phyloP scores from a whole-genome alignment of 106 monocot species.

The Alisma plantagoaquatica region DNA sequence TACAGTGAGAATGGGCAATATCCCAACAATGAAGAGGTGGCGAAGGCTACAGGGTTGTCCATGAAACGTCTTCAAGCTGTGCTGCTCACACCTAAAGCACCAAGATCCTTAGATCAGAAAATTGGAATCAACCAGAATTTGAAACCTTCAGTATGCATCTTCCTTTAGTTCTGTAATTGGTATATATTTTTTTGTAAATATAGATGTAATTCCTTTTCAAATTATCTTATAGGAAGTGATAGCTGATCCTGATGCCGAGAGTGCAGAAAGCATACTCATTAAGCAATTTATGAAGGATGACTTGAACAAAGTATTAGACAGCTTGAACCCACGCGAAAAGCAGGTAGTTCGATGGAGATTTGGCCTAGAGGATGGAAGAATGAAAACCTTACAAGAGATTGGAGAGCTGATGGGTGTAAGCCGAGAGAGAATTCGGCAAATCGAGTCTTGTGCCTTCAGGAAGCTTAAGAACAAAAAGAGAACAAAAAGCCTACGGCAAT shows the following conservation, averaged over 20 bases:
- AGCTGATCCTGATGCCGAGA: constrained; percentile 58
- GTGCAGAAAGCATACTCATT: constrained; percentile 54
- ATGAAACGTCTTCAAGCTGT: constrained; percentile 68
- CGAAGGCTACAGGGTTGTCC: constrained; percentile 59
- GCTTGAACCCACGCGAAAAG: constrained; percentile 63
- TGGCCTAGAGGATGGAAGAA: constrained; percentile 73
- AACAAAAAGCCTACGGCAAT: constrained; percentile 50
- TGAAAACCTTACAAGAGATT: constrained; percentile 86
- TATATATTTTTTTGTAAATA: too few relatives aligned
- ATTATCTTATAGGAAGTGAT: constrained; percentile 64
- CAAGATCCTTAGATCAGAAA: constrained; percentile 67
- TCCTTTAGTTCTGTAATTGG: background rate
- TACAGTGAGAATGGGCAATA: constrained; percentile 55
- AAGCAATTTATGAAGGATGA: constrained; percentile 70
- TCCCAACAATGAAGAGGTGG: constrained; percentile 54
- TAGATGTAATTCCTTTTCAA: background rate
- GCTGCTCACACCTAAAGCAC: constrained; percentile 65
- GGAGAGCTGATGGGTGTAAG: constrained; percentile 76
- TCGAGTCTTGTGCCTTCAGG: constrained; percentile 77
- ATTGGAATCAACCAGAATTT: constrained; percentile 57
- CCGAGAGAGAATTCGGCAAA: constrained; percentile 86
- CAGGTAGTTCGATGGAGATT: constrained; percentile 71
- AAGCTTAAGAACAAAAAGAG: constrained; percentile 82
- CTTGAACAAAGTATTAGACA: constrained; percentile 62
- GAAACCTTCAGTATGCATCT: constrained; percentile 60